Conservation (phyloP, 2,329 filamentous ascomycete species). For the Fusarium sp. region DNA sequence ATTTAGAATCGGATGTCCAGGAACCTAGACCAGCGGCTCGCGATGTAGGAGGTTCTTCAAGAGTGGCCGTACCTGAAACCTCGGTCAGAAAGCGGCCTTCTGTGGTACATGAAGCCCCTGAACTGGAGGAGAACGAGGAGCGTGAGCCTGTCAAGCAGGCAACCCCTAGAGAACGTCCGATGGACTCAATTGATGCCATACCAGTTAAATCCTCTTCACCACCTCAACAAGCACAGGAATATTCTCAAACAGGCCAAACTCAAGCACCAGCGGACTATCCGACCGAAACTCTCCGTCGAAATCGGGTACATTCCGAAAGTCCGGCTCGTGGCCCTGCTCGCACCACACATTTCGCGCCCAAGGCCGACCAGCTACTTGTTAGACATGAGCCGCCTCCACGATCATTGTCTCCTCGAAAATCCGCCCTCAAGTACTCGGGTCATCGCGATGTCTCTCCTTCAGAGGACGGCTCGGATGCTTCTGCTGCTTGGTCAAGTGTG, state of each 20-base stretch:
- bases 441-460: conserved; percentile 65
- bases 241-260: not conserved
- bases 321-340: conserved; percentile 75
- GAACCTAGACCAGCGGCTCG: not conserved
- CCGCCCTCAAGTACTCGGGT: conserved; percentile 74
- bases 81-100: conserved; percentile 54
- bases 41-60: not conserved
- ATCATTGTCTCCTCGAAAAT: conserved; percentile 80
- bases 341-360: conserved; percentile 73
- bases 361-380: conserved; percentile 64
- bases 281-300: conserved; percentile 35
- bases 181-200: conserved; percentile 50
- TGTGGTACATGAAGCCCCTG: conserved; percentile 59
- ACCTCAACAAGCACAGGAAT: conserved; percentile 2
- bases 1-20: conserved; percentile 12
- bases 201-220: conserved; percentile 45
- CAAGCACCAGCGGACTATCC: conserved; percentile 27
- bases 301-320: conserved; percentile 64
- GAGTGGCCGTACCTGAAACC: not conserved
- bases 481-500: conserved; percentile 45
- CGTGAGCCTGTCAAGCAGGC: conserved; percentile 19
- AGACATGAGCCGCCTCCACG: conserved; percentile 76
- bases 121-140: conserved; percentile 52
- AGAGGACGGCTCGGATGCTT: conserved; percentile 60
- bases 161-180: conserved; percentile 2